Evolutionary conservation across 164 flowering plant genomes (phyloP).

Genomic region (Stephania cephalantha): DNA sequence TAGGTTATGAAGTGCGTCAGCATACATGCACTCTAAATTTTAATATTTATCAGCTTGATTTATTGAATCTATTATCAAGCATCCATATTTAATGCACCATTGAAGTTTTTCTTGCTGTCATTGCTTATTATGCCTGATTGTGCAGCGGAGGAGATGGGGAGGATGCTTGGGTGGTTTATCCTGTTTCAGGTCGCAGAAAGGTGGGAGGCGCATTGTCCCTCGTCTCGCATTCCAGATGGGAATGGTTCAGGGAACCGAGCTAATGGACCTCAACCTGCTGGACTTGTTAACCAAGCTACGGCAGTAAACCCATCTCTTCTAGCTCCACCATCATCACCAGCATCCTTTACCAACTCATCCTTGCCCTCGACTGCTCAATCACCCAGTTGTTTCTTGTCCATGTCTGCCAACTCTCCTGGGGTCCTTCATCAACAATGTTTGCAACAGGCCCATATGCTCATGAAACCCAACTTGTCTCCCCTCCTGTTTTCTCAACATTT

Average conservation of each 20-base stretch:
- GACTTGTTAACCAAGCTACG: constrained; percentile 48
- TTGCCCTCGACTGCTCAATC: constrained; percentile 89
- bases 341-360: constrained; percentile 83
- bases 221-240: constrained; percentile 76
- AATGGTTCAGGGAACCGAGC: constrained; percentile 47
- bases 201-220: constrained; percentile 86
- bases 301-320: constrained; percentile 58
- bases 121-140: background rate
- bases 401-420: constrained; percentile 88
- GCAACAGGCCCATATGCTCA: constrained; percentile 94
- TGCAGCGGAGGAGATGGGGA: constrained; percentile 80
- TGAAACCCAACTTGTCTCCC: constrained; percentile 91
- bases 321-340: constrained; percentile 99
- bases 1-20: background rate
- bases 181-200: constrained; percentile 71
- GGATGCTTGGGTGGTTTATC: constrained; percentile 68
- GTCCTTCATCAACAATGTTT: constrained; percentile 78
- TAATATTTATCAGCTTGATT: background rate
- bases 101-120: no score
- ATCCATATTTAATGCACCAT: background rate
- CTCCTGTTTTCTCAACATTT: constrained; percentile 94
- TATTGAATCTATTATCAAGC: background rate
- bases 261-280: constrained; percentile 62
- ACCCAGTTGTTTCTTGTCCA: constrained; percentile 63
- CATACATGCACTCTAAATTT: background rate